phyloP scores from a whole-genome alignment of 2,329 filamentous ascomycete genomes.

The Drechslerella coelobrocha region DNA sequence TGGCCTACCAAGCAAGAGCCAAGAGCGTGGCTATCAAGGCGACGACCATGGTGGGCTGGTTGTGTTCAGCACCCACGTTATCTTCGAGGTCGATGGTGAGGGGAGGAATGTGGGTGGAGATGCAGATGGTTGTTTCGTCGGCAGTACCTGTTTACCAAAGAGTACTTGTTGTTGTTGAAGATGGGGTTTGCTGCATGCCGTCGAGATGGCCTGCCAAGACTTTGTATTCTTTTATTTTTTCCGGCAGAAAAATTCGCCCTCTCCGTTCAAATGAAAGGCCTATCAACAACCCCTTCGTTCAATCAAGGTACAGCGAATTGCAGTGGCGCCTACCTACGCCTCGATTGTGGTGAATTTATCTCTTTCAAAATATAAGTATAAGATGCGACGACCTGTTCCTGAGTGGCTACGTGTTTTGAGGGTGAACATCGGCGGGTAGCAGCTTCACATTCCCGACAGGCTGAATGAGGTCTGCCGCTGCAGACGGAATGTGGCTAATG shows the following conservation, averaged over 20 bases:
- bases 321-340: too few relatives aligned
- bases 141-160: background rate
- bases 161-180: constrained; percentile 9
- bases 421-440: background rate
- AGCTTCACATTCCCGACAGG: constrained; percentile 14
- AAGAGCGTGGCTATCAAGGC: constrained; percentile 48
- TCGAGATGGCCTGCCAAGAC: constrained; percentile 26
- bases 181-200: constrained; percentile 10
- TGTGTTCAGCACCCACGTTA: background rate
- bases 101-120: background rate
- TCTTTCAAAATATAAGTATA: background rate
- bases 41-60: constrained; percentile 40
- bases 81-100: constrained; percentile 11
- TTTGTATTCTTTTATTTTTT: constrained; percentile 13
- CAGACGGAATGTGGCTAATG: constrained; percentile 34
- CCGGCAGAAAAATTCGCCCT: background rate
- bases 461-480: constrained; percentile 2
- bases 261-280: too few relatives aligned
- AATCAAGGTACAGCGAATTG: constrained; percentile 18
- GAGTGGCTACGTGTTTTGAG: constrained; percentile 31
- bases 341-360: too few relatives aligned
- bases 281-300: too few relatives aligned
- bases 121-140: constrained; percentile 13
- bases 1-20: constrained; percentile 43
- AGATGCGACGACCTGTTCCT: too few relatives aligned